Evolutionary conservation across 192 early-diverging fungal species (phyloP), one percentile per base, ranked within the genome.

Genomic region (Backusella morwellensis): DNA sequence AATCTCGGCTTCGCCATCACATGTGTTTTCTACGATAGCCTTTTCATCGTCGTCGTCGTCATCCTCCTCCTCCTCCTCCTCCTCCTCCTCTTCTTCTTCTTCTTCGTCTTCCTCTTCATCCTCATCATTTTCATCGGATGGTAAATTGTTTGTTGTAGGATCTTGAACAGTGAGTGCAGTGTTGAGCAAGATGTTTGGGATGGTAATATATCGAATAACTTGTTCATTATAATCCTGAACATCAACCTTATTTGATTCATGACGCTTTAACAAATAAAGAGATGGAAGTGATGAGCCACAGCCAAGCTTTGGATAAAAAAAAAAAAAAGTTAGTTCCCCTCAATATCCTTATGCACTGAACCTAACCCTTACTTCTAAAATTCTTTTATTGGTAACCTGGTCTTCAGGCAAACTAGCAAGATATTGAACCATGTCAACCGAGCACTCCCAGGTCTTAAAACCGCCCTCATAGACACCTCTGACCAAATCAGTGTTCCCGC

Each of bases 381-480:
- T 76, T 44, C 80, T 88, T 44, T 88, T 88, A 54, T 75, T 78
- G 32, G 77, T 78, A 50, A 82, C 75, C 23, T 81, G 56, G 19
- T 54, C 26, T 14, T 79, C 73, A 21, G 76, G 77, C 29, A 88
- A 80, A 21, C 82, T 79, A 23, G 88, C 82, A 21, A 95, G 78
- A 74, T 90, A 95, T 63, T 88, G 80, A 21, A 97, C 88, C 68
- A 99, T 83, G 85, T 99, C 97, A 36, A 94, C 73, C 9, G 94
- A 90, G 80, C 97, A 97, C 78, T 99, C 97, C 97, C 97, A 99
- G 0, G 97, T 99, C 83, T 99, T 99, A 72, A 98, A 88, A 14
- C 97, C 97, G 50, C 91, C 97, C 80, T 98, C 97, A 77, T 99
- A 99, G 4, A 95, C 93, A 14, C 96, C 96, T 70, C 89, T 87